These are phyloP conservation scores for Calonectria henricotiae DNA, from an alignment of 2,329 filamentous ascomycete genomes.

Conservation along the genomic window DNA sequence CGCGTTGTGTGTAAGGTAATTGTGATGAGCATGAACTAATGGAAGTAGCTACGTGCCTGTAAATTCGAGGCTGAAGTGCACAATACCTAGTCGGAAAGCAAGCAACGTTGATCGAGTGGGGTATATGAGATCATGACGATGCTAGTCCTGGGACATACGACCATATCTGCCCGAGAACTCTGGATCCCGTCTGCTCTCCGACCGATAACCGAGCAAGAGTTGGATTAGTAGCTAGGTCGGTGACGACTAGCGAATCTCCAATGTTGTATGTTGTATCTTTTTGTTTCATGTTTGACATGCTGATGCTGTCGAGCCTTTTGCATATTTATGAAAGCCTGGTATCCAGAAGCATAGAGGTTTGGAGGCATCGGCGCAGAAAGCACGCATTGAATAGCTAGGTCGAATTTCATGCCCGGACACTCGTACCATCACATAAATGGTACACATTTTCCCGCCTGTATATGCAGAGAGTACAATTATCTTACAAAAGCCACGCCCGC, in stretches of 20 bases:
- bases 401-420: slow-evolving; percentile 26
- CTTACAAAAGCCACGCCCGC: slow-evolving; percentile 51
- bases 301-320: neutral
- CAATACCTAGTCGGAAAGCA: too few relatives aligned
- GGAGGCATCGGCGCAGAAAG: neutral
- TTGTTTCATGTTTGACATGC: neutral
- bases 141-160: slow-evolving; percentile 40
- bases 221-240: slow-evolving; percentile 50
- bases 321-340: neutral
- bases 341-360: neutral
- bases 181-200: slow-evolving; percentile 49
- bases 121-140: neutral
- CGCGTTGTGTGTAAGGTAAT: too few relatives aligned
- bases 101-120: neutral
- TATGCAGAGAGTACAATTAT: slow-evolving; percentile 55
- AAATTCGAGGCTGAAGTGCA: too few relatives aligned
- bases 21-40: too few relatives aligned
- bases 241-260: slow-evolving; percentile 48
- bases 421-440: slow-evolving; percentile 46
- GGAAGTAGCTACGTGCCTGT: too few relatives aligned
- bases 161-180: slow-evolving; percentile 48
- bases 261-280: slow-evolving; percentile 47
- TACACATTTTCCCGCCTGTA: slow-evolving; percentile 53
- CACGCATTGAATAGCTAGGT: slow-evolving; percentile 7
- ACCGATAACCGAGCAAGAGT: slow-evolving; percentile 46